Base-by-base conservation (phyloP, 2,329 filamentous ascomycete genomes). In the Hymenoscyphus salicellus region DNA sequence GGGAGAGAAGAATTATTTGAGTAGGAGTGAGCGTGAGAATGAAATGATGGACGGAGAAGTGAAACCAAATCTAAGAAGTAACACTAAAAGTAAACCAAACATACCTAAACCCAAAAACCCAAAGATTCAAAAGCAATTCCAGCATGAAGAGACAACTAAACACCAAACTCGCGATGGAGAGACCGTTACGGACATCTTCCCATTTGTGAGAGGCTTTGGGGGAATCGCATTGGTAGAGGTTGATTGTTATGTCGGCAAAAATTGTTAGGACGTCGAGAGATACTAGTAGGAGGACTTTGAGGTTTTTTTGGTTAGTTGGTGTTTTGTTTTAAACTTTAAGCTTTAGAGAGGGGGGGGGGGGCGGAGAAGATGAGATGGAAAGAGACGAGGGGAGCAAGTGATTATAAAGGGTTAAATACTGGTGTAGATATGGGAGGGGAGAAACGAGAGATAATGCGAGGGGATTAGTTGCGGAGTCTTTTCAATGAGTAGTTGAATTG, bases 101-200 rank as follows among this genome's bases (percentile, higher is more conserved):
- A 55, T 38, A 89, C 86, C 77, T 70, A 36, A 79, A 75, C 1
- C 88, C 87, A 78, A 88, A 89, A 2, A 85, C 85, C 78, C 86
- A 85, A 2, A 89, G 75, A 33, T 81, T 84, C 2, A 83, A 76
- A 10, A 82, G 62, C 74, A 91, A 75, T 76, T 91, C 89, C 0
- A 82, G 70, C 78, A 91, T 80, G 73, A 91, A 91, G 32, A 90
- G 71, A 69, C 81, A 84, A 63, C 85, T 88, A 72, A 90, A 86
- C 1, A 84, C 78, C 55, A 90, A 75, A 5, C 85, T 83, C 38
- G 83, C 76, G 2, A 80, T 77, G 14, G 81, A 81, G 49, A 90
- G 76, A 0, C 73, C 78, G 10, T 79, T 73, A 28, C 79, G 72
- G 2, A 78, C 77, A 57, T 74, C 71, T 58, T 75, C 71, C 75